Evolutionary conservation across 495 filamentous ascomycete species (phyloP).

Genomic region (Talaromyces nanjingensis): DNA sequence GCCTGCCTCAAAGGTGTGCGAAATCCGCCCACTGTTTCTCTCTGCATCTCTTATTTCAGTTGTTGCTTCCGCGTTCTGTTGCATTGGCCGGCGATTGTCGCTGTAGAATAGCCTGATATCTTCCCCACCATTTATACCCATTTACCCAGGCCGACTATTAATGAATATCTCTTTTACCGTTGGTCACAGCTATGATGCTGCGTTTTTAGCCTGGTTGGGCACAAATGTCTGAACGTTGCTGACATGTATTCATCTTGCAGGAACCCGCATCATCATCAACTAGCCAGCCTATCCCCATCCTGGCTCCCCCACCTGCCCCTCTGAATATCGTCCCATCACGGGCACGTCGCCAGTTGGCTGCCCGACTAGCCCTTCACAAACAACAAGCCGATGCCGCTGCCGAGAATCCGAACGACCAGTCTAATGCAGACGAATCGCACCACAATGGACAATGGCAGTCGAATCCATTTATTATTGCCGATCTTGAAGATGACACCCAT

Average conservation of each 20-base stretch:
- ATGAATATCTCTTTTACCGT: not conserved
- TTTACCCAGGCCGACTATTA: slow-evolving; percentile 1
- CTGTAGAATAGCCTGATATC: slow-evolving; percentile 1
- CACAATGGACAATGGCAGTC: slow-evolving; percentile 27
- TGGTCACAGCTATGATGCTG: not conserved
- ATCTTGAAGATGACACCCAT: slow-evolving; percentile 28
- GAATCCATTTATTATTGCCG: slow-evolving; percentile 40
- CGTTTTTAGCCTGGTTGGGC: not conserved
- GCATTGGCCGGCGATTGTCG: not conserved
- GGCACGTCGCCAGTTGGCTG: slow-evolving; percentile 79
- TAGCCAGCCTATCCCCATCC: slow-evolving; percentile 39
- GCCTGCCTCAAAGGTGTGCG: slow-evolving; percentile 1
- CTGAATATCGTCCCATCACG: slow-evolving; percentile 73
- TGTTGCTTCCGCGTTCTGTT: slow-evolving; percentile 7
- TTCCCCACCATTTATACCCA: not conserved
- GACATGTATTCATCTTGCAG: slow-evolving; percentile 8
- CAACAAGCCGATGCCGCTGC: slow-evolving; percentile 45
- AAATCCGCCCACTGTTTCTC: slow-evolving; percentile 2
- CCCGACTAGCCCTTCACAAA: slow-evolving; percentile 72
- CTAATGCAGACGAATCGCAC: slow-evolving; percentile 15
- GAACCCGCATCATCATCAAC: slow-evolving; percentile 17
- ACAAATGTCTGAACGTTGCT: slow-evolving; percentile 4
- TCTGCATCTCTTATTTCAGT: slow-evolving; percentile 10
- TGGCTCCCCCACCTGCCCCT: slow-evolving; percentile 42
- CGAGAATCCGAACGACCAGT: slow-evolving; percentile 13